Base-by-base conservation (phyloP, 176 grass and related monocot genomes). In the Oryza meyeriana region DNA sequence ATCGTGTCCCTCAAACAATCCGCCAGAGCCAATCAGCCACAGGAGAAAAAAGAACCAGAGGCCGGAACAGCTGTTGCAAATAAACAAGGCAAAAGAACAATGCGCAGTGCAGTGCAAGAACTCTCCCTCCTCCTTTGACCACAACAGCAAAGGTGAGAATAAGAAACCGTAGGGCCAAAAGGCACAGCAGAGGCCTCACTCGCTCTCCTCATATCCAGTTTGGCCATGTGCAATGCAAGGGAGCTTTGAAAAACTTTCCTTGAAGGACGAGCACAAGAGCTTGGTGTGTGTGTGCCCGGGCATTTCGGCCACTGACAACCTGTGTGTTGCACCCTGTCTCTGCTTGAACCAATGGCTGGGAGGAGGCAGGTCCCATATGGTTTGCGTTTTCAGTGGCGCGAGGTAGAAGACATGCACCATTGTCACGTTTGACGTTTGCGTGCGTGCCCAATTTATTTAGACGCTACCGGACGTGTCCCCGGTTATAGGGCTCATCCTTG, bases 171-270 rank as follows among this genome's bases (percentile, higher is more conserved):
- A 61, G 25, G 27, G 25, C 20, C 69, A 64, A 82, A 64, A 82
- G 52, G n/a, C 8, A 44, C 42, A 2, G 0, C 7, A 44, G 12
- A 44, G 41, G 41, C 47, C 61, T 59, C 61, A 12, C 35, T 36
- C 3, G 3, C 10, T 25, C 40, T 47, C 42, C 61, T 59, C 61
- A 17, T 36, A 25, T 85, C 87, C 71, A 70, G 71, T 57, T 79
- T 68, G 82, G 66, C 57, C 83, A 85, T 81, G 87, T 69, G 87
- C 82, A 30, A 50, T 63, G 87, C 82, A 30, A 52, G 45, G 45
- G 76, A 55, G 82, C 87, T 38, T 84, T 70, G 67, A 38, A 25
- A 11, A 69, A 2, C 50, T 44, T 61, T 71, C 66, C 39, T 81
- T 28, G 25, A n/a, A 72, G 34, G 67, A 24, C 67, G 79, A 10